These are phyloP conservation scores for Dalbergia oliveri DNA, from an alignment of 306 rosid genomes.

Conservation along the genomic window DNA sequence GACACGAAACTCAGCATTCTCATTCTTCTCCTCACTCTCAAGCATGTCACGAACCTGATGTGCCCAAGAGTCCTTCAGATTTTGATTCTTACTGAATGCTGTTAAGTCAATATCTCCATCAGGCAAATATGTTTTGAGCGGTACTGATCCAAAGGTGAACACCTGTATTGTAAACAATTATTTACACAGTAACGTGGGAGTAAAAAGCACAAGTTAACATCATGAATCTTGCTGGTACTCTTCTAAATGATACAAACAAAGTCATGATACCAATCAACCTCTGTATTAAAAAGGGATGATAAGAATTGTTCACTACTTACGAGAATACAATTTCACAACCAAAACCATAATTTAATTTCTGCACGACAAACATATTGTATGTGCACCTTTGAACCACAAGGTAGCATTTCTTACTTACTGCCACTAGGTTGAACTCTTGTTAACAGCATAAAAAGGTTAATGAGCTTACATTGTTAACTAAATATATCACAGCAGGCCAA, in stretches of 20 bases:
- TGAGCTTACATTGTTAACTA: background rate
- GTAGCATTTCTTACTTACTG: slow-evolving; percentile 23
- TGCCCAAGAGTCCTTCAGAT: slow-evolving; percentile 92
- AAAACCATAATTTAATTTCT: slow-evolving; percentile 10
- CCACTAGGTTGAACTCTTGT: slow-evolving; percentile 1
- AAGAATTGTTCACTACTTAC: slow-evolving; percentile 2
- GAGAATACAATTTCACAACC: slow-evolving; percentile 27
- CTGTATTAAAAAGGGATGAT: slow-evolving; percentile 18
- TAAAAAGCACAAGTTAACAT: background rate
- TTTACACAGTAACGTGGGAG: slow-evolving; percentile 5
- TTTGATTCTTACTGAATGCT: slow-evolving; percentile 83
- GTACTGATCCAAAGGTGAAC: slow-evolving; percentile 97
- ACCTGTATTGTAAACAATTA: slow-evolving; percentile 65
- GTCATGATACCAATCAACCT: background rate
- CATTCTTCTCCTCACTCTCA: slow-evolving; percentile 90
- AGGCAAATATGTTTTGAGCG: slow-evolving; percentile 97
- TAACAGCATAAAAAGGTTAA: background rate
- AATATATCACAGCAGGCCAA: slow-evolving; percentile 11
- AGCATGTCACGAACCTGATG: slow-evolving; percentile 95
- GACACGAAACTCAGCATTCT: slow-evolving; percentile 88
- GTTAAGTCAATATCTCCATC: slow-evolving; percentile 99
- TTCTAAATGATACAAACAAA: slow-evolving; percentile 32
- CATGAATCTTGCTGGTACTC: background rate
- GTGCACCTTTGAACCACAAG: slow-evolving; percentile 21
- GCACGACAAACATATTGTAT: slow-evolving; percentile 24